Conservation (phyloP, 2,329 filamentous ascomycete species). For the Epichloe coenophiala region DNA sequence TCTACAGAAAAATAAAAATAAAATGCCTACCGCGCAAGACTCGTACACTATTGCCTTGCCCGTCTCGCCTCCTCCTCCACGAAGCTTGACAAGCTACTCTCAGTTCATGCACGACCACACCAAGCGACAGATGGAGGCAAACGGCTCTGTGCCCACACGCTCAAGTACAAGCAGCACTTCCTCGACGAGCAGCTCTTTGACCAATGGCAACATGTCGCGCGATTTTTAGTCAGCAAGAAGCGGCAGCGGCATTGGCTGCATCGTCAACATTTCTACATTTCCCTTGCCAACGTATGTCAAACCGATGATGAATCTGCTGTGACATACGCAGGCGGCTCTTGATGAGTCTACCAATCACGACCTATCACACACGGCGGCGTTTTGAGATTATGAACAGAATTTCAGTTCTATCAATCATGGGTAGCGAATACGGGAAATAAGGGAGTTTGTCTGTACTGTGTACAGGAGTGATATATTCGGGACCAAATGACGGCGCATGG, state of each 20-base stretch:
- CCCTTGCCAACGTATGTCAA: too few species aligned
- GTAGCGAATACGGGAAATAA: background rate
- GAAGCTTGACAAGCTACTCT: slow-evolving; percentile 42
- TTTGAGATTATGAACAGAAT: background rate
- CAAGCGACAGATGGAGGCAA: slow-evolving; percentile 49
- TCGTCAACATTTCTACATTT: too few species aligned
- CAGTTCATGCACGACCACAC: slow-evolving; percentile 52
- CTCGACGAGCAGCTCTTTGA: slow-evolving; percentile 8
- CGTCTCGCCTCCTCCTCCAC: slow-evolving; percentile 24
- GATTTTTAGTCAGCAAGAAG: slow-evolving; percentile 5
- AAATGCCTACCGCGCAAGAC: slow-evolving; percentile 28
- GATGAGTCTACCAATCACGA: background rate
- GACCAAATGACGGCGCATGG: background rate
- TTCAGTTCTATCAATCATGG: background rate
- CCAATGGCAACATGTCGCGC: slow-evolving; percentile 16
- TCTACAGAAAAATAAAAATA: slow-evolving; percentile 4
- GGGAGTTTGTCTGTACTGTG: background rate
- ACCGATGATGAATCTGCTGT: background rate
- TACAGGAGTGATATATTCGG: background rate
- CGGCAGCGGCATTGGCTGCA: too few species aligned
- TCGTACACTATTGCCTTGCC: slow-evolving; percentile 22
- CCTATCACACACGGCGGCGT: background rate
- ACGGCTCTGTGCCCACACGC: slow-evolving; percentile 17
- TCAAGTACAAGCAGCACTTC: slow-evolving; percentile 9
- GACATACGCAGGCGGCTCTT: background rate